These are phyloP conservation scores for Annulohypoxylon stygium DNA, from an alignment of 495 filamentous ascomycete species.

Conservation along the genomic window DNA sequence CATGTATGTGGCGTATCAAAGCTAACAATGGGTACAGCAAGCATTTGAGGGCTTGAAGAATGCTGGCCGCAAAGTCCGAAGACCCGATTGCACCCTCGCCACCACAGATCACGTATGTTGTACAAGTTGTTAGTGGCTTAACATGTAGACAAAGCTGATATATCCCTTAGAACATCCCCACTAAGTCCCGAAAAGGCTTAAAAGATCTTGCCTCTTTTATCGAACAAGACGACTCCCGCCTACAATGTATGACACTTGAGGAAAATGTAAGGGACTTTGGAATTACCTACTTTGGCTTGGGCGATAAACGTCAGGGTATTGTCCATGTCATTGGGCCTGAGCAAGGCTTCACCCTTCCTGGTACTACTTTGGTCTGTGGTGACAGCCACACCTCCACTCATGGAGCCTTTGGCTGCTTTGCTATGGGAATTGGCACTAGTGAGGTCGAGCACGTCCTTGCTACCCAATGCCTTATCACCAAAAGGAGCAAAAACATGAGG, in stretches of 20 bases:
- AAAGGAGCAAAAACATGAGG: constrained; percentile 97
- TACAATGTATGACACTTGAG: constrained; percentile 94
- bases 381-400: constrained; percentile 98
- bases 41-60: constrained; percentile 95
- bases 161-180: constrained; percentile 81
- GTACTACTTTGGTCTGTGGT: constrained; percentile 96
- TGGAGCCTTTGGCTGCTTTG: constrained; percentile 94
- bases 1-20: background rate
- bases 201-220: constrained; percentile 90
- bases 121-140: background rate
- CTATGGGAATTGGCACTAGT: constrained; percentile 97
- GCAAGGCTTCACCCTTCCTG: constrained; percentile 98
- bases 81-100: constrained; percentile 95
- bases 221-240: constrained; percentile 90
- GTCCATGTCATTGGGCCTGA: constrained; percentile 99
- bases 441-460: constrained; percentile 99
- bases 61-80: constrained; percentile 85
- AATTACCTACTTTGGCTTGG: constrained; percentile 96
- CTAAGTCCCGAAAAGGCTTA: constrained; percentile 86
- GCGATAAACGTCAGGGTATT: constrained; percentile 96
- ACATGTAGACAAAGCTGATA: background rate
- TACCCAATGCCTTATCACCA: constrained; percentile 93
- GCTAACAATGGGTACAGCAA: constrained; percentile 69
- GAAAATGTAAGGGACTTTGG: constrained; percentile 97
- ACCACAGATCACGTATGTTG: constrained; percentile 93